Base-by-base conservation (phyloP, 768 basidiomycete genomes). In the Pilatotrama ljubarskyi region DNA sequence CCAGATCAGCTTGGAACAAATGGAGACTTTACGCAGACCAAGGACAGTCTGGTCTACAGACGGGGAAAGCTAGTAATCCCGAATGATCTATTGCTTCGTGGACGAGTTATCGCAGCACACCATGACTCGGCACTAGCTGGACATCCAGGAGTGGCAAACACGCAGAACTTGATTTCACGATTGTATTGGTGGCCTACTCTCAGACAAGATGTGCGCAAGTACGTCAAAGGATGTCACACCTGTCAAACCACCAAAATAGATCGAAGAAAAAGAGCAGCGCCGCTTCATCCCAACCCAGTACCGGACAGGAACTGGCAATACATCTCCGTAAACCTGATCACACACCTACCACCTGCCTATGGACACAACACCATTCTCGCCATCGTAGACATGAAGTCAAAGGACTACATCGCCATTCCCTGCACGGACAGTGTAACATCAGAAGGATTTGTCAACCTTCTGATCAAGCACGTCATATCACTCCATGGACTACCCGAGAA, bases 181-280 rank as follows among this genome's bases (percentile, higher is more conserved):
- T 50, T 66, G 13, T 75, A 69, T 32, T 74, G 69, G 70, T 74
- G 74, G 73, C 74, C 69, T 3, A 29, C 47, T 1, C 64, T 74
- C 51, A 51, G 53, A 2, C 20, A n/a, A 10, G 62, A 64, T 15
- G 44, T 75, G 6, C 40, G 49, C 1, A 22, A 22, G 2, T 75
- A 72, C 52, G 65, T 74, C n/a, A 48, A 49, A 6, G 68, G 69
- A 1, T 75, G 74, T 42, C 63, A 66, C 15, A 59, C 51, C 0
- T 74, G 73, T 53, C 67, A 74, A 41, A 17, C 60, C 0, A 73
- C 61, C 25, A 73, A 74, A 53, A 62, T 64, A 1, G 56, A 51
- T 29, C 65, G 53, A 1, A 47, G 54, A 4, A 54, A 49, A 1
- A 35, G 47, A 0, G 49, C 55, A 2, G 64, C 62, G 1, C 60